Percentiles rank a stretch among this genome's conserved stretches.
phyloP scores from a whole-genome alignment of 2,329 filamentous ascomycete species.

The Cercospora beticola region DNA sequence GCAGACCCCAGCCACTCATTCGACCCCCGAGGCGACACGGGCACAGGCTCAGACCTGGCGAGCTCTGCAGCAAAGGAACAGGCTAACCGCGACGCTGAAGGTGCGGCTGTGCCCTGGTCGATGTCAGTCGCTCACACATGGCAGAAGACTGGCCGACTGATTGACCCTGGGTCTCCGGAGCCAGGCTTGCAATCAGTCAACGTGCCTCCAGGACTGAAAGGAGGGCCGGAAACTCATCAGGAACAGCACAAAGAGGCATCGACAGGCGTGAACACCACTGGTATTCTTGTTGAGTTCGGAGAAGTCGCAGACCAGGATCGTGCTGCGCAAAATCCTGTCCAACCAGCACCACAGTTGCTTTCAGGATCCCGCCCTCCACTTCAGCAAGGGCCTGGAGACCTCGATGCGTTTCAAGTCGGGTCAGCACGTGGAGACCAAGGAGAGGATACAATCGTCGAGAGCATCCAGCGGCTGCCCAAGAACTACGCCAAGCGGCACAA shows the following conservation, averaged over 20 bases:
- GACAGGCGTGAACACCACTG: neutral
- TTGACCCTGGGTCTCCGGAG: neutral
- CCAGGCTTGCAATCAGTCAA: neutral
- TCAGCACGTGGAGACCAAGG: neutral
- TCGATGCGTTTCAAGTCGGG: neutral
- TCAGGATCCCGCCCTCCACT: neutral
- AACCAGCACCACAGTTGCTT: neutral
- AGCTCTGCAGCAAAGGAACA: neutral
- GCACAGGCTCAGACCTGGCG: neutral
- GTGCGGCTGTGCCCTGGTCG: neutral
- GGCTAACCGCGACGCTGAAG: neutral
- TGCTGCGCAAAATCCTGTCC: neutral
- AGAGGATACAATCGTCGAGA: slow-evolving; percentile 16
- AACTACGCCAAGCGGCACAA: slow-evolving; percentile 12
- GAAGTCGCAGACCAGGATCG: neutral
- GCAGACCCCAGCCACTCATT: neutral
- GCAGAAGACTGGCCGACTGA: neutral
- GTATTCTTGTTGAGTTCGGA: neutral
- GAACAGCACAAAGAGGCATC: neutral
- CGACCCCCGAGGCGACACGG: neutral
- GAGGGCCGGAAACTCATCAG: neutral
- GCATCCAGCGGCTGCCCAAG: slow-evolving; percentile 10
- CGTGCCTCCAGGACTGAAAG: neutral
- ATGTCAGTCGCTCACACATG: neutral
- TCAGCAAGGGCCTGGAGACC: neutral